Evolutionary conservation across 2,329 filamentous ascomycete genomes (phyloP), one percentile per base, ranked within the genome.

Genomic region (Diaporthe batatas): DNA sequence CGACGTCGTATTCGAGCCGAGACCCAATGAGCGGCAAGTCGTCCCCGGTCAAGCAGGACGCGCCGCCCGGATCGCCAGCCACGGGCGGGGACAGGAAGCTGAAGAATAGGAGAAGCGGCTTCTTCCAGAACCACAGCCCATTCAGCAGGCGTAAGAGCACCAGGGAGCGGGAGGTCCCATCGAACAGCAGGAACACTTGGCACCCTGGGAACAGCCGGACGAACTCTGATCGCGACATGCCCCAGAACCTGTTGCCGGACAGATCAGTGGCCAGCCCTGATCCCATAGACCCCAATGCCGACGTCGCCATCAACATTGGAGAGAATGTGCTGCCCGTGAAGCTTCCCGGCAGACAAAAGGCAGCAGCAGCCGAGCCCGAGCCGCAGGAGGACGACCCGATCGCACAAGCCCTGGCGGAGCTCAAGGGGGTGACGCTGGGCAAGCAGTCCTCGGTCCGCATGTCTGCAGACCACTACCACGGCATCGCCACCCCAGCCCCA

Each of bases 321-420:
- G 94, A 97, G 78, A 99, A 99, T 78, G 94, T 99, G 14, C 98
- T 99, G 78, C 92, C 97, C 72, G 96, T 99, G 12, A 93, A 93
- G 16, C 93, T 93, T 11, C 92, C 94, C 0, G 93, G 96, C 73
- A 88, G 87, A 76, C 87, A 87, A 75, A 86, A 82, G 55, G 85
- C 86, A 54, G 58, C 86, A 54, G 58, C 72, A 6, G 82, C 80
- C 42, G 81, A 79, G 62, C 79, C 80, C 76, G 86, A 80, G 71
- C 80, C 83, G 5, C 83, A 87, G 44, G 91, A 93, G 36, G 92
- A 94, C 21, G 96, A 99, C 78, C 96, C 96, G 0, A 98, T 99
- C 79, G 96, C 96, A 3, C 89, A 94, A 77, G 97, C 96, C 32
- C 87, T 99, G 10, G 96, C 96, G 14, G 96, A 99, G 79, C 87